phyloP scores from a whole-genome alignment of 768 basidiomycete species.

The Ramaria sp. region DNA sequence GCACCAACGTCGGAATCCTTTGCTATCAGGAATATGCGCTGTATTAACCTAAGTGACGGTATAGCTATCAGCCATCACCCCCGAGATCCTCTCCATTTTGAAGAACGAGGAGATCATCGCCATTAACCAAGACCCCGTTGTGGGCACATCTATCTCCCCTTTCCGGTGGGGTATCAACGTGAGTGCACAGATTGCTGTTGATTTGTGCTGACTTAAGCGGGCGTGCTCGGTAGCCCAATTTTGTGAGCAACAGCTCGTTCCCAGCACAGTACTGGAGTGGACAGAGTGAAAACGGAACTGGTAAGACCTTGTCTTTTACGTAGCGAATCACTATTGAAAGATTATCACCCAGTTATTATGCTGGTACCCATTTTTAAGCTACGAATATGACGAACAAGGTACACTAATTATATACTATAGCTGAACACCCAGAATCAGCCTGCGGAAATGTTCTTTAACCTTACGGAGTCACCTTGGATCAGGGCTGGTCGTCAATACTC shows the following conservation, averaged over 20 bases:
- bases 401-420: slow-evolving; percentile 22
- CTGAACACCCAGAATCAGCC: slow-evolving; percentile 49
- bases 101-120: slow-evolving; percentile 55
- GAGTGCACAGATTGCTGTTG: slow-evolving; percentile 13
- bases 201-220: not conserved
- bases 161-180: slow-evolving; percentile 65
- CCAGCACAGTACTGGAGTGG: slow-evolving; percentile 71
- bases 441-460: slow-evolving; percentile 47
- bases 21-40: not conserved
- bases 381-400: not conserved
- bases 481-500: slow-evolving; percentile 54
- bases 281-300: slow-evolving; percentile 47
- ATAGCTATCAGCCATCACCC: slow-evolving; percentile 40
- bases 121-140: slow-evolving; percentile 57
- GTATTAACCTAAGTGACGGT: slow-evolving; percentile 7
- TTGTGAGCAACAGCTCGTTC: slow-evolving; percentile 31
- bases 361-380: slow-evolving; percentile 30
- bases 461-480: slow-evolving; percentile 65
- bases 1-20: slow-evolving; percentile 37
- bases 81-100: slow-evolving; percentile 43
- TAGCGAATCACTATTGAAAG: not conserved
- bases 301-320: not conserved
- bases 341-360: slow-evolving; percentile 37
- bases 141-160: slow-evolving; percentile 51
- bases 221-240: slow-evolving; percentile 21